These are phyloP conservation scores for Pluteus cervinus DNA, from an alignment of 768 basidiomycete genomes.

Conservation along the genomic window DNA sequence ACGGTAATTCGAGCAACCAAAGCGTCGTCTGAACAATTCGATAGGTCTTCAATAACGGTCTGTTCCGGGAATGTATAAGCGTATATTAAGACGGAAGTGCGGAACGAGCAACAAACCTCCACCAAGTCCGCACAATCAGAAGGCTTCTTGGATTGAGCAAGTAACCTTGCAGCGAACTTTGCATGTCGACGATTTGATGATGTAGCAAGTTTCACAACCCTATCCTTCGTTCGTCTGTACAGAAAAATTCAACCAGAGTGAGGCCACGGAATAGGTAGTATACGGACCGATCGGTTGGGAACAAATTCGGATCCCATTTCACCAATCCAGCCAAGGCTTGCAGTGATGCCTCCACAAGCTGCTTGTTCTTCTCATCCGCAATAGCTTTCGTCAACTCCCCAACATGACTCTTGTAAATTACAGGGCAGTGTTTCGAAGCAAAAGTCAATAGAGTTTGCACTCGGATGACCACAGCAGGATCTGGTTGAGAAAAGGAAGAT, in stretches of 20 bases:
- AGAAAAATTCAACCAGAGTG: constrained; percentile 3
- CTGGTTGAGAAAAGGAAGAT: too few species aligned
- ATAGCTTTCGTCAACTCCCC: constrained; percentile 72
- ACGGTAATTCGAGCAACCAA: constrained; percentile 67
- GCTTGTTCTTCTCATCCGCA: constrained; percentile 52
- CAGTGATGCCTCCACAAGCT: constrained; percentile 59
- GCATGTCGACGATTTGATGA: constrained; percentile 61
- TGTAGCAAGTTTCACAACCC: constrained; percentile 51
- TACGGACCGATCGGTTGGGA: constrained; percentile 63
- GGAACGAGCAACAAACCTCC: constrained; percentile 40
- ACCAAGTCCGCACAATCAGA: constrained; percentile 49
- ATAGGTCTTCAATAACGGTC: constrained; percentile 53
- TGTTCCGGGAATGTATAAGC: constrained; percentile 19
- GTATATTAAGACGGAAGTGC: neutral
- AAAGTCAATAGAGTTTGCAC: constrained; percentile 44
- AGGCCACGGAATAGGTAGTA: neutral
- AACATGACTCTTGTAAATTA: constrained; percentile 67
- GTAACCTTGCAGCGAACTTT: constrained; percentile 79
- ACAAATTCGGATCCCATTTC: constrained; percentile 49
- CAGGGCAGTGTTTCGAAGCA: constrained; percentile 72
- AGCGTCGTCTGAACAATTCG: constrained; percentile 37
- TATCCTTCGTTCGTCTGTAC: constrained; percentile 60
- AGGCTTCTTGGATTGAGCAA: constrained; percentile 52
- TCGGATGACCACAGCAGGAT: too few species aligned
- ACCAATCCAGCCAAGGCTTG: constrained; percentile 72